Evolutionary conservation across 1,284 basidiomycete genomes (phyloP), one percentile per base, ranked within the genome.

Genomic region (Trametes polyzona): DNA sequence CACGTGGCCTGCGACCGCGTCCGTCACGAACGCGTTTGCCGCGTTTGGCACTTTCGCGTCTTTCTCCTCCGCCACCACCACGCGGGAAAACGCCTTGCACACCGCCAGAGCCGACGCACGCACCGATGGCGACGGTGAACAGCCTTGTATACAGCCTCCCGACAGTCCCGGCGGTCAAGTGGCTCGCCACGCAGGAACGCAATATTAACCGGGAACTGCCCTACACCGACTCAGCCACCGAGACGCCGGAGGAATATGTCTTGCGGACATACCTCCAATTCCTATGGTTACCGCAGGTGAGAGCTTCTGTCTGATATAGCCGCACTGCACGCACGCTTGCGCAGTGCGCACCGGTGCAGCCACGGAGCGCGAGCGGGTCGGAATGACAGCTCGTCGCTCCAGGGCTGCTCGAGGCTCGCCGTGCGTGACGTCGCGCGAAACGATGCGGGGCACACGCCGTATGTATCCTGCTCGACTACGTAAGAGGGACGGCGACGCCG

Each of bases 261-360:
- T 57, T 40, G 30, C 57, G 66, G 19, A 66, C 63, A n/a, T 92
- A 92, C 70, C 78, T 89, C 36, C 87, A 90, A 65, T 88, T 84
- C 63, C 76, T 92, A 10, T 92, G 88, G 87, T 78, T 91, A 42
- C 89, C 89, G 47, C 82, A 90, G 75, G 89, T 75, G 52, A 53
- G 71, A 54, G 17, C 27, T 52, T 36, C 36, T 44, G 16, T 52
- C 46, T 33, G 39, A 33, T 57, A 24, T 41, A 9, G 16, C 50
- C 48, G 53, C 57, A 50, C 8, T 39, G 42, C 48, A 42, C 32
- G 24, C 12, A 47, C 21, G 7, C 14, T 8, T 14, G 33, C 36
- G 27, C 36, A 43, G 14, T 23, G 29, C 32, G 39, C 11, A 47
- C 19, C 8, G 14, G 41, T 59, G 42, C 55, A 57, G 44, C 37